Percentiles rank a stretch among this genome's conserved stretches.
These are phyloP conservation scores for Colletotrichum neosansevieriae DNA, from an alignment of 2,329 filamentous ascomycete genomes.

Conservation along the genomic window DNA sequence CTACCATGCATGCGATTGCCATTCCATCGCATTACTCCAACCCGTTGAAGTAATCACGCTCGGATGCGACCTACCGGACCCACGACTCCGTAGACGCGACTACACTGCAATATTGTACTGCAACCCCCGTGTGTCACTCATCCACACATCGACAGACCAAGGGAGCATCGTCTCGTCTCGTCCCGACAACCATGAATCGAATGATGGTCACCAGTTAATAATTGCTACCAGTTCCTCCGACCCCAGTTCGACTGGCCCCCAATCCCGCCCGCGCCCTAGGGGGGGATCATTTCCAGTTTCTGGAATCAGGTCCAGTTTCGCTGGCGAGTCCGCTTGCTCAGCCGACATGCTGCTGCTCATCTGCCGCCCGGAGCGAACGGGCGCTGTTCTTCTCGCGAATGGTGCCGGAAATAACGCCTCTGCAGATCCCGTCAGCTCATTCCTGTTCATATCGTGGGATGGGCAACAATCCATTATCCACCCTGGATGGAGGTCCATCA, in stretches of 20 bases:
- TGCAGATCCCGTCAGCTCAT: conserved; percentile 13
- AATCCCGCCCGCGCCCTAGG: conserved; percentile 1
- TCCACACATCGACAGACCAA: conserved; percentile 13
- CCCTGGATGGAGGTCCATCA: background rate
- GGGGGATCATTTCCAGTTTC: background rate
- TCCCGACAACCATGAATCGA: conserved; percentile 13
- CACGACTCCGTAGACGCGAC: conserved; percentile 13
- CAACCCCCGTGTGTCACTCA: conserved; percentile 10
- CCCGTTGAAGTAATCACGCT: conserved; percentile 14
- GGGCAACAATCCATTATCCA: conserved; percentile 14
- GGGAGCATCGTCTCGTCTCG: conserved; percentile 27
- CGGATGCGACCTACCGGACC: conserved; percentile 27
- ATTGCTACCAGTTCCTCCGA: conserved; percentile 2
- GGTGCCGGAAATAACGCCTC: conserved; percentile 29
- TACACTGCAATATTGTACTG: background rate
- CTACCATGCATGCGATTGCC: conserved; percentile 16
- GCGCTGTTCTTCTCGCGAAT: background rate
- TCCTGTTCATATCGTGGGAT: background rate
- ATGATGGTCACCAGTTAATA: conserved; percentile 1
- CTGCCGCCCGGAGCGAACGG: conserved; percentile 29
- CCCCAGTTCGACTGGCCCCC: conserved; percentile 12
- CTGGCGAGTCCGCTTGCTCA: too few relatives aligned
- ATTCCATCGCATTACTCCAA: conserved; percentile 16
- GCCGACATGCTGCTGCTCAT: conserved; percentile 1
- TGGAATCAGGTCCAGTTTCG: background rate